Conservation (phyloP, 2,329 filamentous ascomycete genomes). For the Ceratocystis papillata region DNA sequence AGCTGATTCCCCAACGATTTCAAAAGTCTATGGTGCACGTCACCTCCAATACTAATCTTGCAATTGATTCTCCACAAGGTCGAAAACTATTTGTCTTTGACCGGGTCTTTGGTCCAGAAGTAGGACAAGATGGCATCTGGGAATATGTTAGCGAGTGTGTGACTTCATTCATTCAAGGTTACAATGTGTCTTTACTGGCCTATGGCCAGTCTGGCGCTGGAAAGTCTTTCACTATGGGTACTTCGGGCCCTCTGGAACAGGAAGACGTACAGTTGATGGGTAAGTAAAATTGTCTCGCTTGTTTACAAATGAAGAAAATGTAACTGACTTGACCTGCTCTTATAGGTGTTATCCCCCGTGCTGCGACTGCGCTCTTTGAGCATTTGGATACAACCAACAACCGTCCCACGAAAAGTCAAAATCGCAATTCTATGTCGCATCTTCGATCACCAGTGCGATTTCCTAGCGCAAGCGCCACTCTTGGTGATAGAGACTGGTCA, state of each 20-base stretch:
- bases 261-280: slow-evolving; percentile 62
- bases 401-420: slow-evolving; percentile 38
- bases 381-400: slow-evolving; percentile 56
- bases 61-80: slow-evolving; percentile 83
- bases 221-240: slow-evolving; percentile 99
- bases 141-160: slow-evolving; percentile 88
- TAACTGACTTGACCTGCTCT: slow-evolving; percentile 18
- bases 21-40: slow-evolving; percentile 87
- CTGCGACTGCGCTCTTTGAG: slow-evolving; percentile 77
- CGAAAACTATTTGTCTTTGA: slow-evolving; percentile 96
- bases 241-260: slow-evolving; percentile 73
- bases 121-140: slow-evolving; percentile 83
- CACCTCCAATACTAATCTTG: slow-evolving; percentile 69
- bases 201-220: slow-evolving; percentile 96
- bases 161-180: slow-evolving; percentile 81
- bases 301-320: background rate
- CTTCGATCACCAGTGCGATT: slow-evolving; percentile 72
- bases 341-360: slow-evolving; percentile 85
- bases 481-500: slow-evolving; percentile 69
- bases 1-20: slow-evolving; percentile 91
- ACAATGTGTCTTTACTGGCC: slow-evolving; percentile 94
- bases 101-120: slow-evolving; percentile 75
- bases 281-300: slow-evolving; percentile 37
- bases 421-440: slow-evolving; percentile 62
- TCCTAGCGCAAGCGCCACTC: slow-evolving; percentile 40